Percentiles rank a stretch among this genome's conserved stretches.
These are phyloP conservation scores for Psilocybe cubensis DNA, from an alignment of 768 basidiomycete species.

Conservation along the genomic window DNA sequence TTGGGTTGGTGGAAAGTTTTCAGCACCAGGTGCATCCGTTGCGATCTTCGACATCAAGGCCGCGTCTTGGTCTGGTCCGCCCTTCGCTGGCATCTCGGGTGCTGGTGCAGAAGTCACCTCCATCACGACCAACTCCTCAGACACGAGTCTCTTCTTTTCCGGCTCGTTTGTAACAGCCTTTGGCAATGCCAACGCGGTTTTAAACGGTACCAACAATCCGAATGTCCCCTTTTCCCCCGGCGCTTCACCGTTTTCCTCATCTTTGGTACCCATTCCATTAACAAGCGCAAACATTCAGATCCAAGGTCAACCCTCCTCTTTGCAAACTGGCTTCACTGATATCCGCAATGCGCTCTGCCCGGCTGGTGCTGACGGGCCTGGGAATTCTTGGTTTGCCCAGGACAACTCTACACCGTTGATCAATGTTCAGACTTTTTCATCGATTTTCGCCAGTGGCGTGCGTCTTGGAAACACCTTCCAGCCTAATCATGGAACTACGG, in stretches of 20 bases:
- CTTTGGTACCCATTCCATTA: slow-evolving; percentile 82
- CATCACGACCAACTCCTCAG: slow-evolving; percentile 75
- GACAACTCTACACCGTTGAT: slow-evolving; percentile 74
- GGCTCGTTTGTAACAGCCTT: slow-evolving; percentile 88
- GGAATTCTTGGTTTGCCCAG: slow-evolving; percentile 83
- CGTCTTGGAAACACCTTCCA: slow-evolving; percentile 93
- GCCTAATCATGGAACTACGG: slow-evolving; percentile 79
- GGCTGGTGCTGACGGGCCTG: slow-evolving; percentile 74
- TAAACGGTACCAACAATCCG: slow-evolving; percentile 79
- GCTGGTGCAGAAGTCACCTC: slow-evolving; percentile 69
- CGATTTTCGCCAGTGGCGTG: slow-evolving; percentile 75
- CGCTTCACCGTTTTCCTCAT: slow-evolving; percentile 86
- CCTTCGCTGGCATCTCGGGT: slow-evolving; percentile 83
- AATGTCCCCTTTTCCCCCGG: slow-evolving; percentile 83
- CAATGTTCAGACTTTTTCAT: slow-evolving; percentile 76
- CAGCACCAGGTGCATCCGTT: slow-evolving; percentile 66
- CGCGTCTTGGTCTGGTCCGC: slow-evolving; percentile 73
- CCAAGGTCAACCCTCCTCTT: slow-evolving; percentile 63
- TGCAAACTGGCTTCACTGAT: slow-evolving; percentile 60
- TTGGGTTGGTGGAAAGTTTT: slow-evolving; percentile 82
- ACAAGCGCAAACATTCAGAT: slow-evolving; percentile 58
- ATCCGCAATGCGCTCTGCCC: slow-evolving; percentile 84
- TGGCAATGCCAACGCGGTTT: slow-evolving; percentile 46
- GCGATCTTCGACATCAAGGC: slow-evolving; percentile 71
- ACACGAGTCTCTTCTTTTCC: slow-evolving; percentile 79